Evolutionary conservation across 345 rosid species (phyloP), one percentile per base, ranked within the genome.

Genomic region (Cardamine occulta): DNA sequence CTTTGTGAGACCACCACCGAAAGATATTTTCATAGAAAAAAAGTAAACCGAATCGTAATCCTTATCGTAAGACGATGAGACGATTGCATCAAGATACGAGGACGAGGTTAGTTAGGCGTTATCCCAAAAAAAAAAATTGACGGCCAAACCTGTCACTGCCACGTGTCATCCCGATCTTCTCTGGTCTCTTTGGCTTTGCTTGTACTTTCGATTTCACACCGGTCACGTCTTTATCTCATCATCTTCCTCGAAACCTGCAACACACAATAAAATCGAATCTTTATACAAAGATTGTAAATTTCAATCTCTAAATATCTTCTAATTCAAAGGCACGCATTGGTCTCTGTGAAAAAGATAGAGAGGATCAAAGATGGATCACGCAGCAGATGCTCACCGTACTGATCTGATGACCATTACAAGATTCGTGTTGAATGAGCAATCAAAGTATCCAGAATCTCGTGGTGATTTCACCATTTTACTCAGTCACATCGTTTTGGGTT

Each of bases 381-480:
- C 82, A 14, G 87, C 94, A 37, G 97, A 95, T 53, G 97, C 98
- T 1, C 64, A 84, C 83, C 85, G 93, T 73, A 95, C 99, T 39
- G 98, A 95, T 82, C 79, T 95, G 90, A 92, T 95, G 99, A 95
- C 99, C 37, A 92, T 95, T 62, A 95, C 97, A 5, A 87, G 99
- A 49, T 85, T 54, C 66, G 98, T 90, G 74, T 70, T 95, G 76
- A 95, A 87, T 76, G 97, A 93, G 82, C 97, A 92, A 79, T 83
- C 97, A 15, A 89, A 86, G 81, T 79, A 92, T 80, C 94, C 99
- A 0, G 99, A 92, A 81, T 95, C 99, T 26, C 97, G 97, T 42
- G 99, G 99, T 5, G 99, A 95, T 79, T 92, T 95, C 90, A 82
- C 88, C 12, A 95, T 95, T 75, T 79, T 95, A 84, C 93, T 95